These are phyloP conservation scores for Aspergillus bertholletiae DNA, from an alignment of 495 filamentous ascomycete genomes.

Conservation along the genomic window DNA sequence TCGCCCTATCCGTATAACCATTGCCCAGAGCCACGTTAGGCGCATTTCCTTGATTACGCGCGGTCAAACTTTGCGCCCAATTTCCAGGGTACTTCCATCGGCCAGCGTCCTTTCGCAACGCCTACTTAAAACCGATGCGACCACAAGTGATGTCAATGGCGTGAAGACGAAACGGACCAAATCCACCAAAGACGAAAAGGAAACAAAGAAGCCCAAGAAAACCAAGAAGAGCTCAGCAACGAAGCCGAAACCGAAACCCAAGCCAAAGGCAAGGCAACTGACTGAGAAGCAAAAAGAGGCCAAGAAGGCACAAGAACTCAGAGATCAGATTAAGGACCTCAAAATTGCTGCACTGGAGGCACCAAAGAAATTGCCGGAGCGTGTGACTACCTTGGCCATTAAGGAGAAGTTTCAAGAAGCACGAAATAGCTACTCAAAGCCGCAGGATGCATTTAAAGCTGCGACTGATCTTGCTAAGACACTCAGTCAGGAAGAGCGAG, in stretches of 20 bases:
- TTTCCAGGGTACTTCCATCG: constrained; percentile 3
- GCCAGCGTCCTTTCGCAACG: constrained; percentile 1
- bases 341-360: constrained; percentile 30
- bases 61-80: constrained; percentile 9
- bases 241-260: neutral
- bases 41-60: constrained; percentile 21
- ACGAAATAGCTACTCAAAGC: neutral
- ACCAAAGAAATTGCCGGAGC: constrained; percentile 22
- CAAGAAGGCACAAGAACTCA: constrained; percentile 16
- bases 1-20: constrained; percentile 25
- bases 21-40: constrained; percentile 26
- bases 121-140: constrained; percentile 27
- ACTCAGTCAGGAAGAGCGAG: constrained; percentile 23
- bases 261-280: constrained; percentile 14
- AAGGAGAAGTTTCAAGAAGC: constrained; percentile 14
- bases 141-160: constrained; percentile 13
- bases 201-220: constrained; percentile 5
- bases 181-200: constrained; percentile 3
- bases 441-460: constrained; percentile 14
- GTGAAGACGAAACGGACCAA: constrained; percentile 21
- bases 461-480: constrained; percentile 18
- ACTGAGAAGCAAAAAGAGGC: constrained; percentile 29
- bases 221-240: constrained; percentile 3
- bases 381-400: constrained; percentile 22
- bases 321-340: constrained; percentile 23